These are phyloP conservation scores for Plasmodium inui DNA, from an alignment of 169 alveolate species.

Conservation along the genomic window DNA sequence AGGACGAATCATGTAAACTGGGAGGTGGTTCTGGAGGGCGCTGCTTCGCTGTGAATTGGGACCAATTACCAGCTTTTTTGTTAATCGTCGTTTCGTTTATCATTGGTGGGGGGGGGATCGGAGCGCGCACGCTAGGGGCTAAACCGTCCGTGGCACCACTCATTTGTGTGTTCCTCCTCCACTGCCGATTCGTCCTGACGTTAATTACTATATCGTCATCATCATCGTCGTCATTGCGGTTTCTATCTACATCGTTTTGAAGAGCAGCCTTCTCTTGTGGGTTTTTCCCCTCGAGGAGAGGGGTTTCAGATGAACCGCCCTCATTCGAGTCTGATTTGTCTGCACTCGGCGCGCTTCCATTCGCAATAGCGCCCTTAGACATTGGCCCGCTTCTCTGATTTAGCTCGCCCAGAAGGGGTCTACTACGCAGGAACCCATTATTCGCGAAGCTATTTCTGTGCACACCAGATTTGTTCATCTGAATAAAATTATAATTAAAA, in stretches of 20 bases:
- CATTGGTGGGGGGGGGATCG: not conserved
- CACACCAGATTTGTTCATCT: conserved; percentile 3
- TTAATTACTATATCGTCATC: conserved; percentile 18
- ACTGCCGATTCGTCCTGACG: not conserved
- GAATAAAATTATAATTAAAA: conserved; percentile 18
- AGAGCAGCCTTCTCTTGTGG: not conserved
- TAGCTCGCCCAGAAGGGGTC: not conserved
- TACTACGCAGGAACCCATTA: not conserved
- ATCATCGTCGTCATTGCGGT: not conserved
- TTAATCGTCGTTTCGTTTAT: not conserved
- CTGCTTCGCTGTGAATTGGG: not conserved
- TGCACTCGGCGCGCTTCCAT: not conserved
- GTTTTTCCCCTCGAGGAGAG: not conserved
- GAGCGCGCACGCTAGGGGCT: not conserved
- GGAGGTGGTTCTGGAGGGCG: not conserved
- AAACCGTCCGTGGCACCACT: not conserved
- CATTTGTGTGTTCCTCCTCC: conserved; percentile 7
- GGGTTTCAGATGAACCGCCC: not conserved
- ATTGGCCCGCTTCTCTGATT: not conserved
- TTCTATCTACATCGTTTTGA: not conserved
- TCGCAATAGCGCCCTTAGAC: not conserved
- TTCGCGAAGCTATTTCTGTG: not conserved
- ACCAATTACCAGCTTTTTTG: not conserved
- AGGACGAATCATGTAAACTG: not conserved
- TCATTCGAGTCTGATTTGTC: not conserved